These are phyloP conservation scores for Cladosporium phlei DNA, from an alignment of 2,329 filamentous ascomycete species.

Conservation along the genomic window DNA sequence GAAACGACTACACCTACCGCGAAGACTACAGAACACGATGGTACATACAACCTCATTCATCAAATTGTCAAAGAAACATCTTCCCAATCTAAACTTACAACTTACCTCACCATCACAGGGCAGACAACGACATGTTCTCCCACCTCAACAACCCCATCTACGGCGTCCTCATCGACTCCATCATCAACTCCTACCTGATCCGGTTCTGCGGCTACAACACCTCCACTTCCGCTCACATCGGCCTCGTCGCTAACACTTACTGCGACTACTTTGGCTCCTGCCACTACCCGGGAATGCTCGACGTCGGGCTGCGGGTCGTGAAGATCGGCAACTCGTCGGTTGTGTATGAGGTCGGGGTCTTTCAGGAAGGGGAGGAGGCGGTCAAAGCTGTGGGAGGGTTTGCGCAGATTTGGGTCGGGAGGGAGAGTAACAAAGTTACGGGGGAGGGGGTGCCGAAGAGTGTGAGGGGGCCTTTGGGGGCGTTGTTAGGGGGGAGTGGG, in stretches of 20 bases:
- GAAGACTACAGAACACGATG: slow-evolving; percentile 84
- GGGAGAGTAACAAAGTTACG: slow-evolving; percentile 63
- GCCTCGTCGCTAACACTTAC: slow-evolving; percentile 78
- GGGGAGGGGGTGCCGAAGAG: slow-evolving; percentile 58
- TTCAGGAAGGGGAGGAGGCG: slow-evolving; percentile 65
- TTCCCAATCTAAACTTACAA: too few species aligned
- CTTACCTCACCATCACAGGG: slow-evolving; percentile 56
- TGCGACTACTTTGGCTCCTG: slow-evolving; percentile 81
- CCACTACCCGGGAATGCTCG: slow-evolving; percentile 74
- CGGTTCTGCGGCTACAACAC: slow-evolving; percentile 69
- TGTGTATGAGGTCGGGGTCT: slow-evolving; percentile 83
- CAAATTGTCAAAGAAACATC: slow-evolving; percentile 3
- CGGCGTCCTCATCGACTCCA: slow-evolving; percentile 61
- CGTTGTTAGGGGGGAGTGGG: slow-evolving; percentile 26
- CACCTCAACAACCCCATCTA: slow-evolving; percentile 57
- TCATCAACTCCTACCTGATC: slow-evolving; percentile 86
- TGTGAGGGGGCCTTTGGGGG: slow-evolving; percentile 45
- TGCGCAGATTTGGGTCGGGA: slow-evolving; percentile 42
- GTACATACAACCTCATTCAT: slow-evolving; percentile 40
- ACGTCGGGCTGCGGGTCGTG: slow-evolving; percentile 75
- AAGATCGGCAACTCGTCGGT: slow-evolving; percentile 83
- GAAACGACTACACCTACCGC: slow-evolving; percentile 70
- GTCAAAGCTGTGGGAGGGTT: slow-evolving; percentile 72
- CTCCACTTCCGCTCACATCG: slow-evolving; percentile 65
- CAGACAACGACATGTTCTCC: slow-evolving; percentile 91